Percentiles rank a stretch among this genome's conserved stretches.
phyloP scores from a whole-genome alignment of 331 rosid genomes.

The Pyrus hybrid region DNA sequence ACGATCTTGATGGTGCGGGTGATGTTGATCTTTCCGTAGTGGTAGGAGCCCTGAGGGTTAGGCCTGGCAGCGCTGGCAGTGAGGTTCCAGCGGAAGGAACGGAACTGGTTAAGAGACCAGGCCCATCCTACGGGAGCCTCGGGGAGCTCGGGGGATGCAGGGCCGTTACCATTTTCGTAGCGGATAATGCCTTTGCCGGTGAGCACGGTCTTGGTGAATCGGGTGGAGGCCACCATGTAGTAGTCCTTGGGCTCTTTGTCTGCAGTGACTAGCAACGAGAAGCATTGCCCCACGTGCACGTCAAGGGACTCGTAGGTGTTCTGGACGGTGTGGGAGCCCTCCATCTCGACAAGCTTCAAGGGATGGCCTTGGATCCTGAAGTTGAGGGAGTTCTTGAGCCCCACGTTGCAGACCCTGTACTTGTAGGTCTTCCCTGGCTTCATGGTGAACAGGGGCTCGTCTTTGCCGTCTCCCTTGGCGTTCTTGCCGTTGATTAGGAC shows the following conservation, averaged over 20 bases:
- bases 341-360: conserved; percentile 50
- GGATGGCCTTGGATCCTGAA: conserved; percentile 50
- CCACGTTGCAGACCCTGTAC: conserved; percentile 49
- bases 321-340: conserved; percentile 55
- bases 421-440: conserved; percentile 56
- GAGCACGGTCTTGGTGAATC: conserved; percentile 30
- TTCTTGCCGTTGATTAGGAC: conserved; percentile 48
- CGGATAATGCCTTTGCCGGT: conserved; percentile 29
- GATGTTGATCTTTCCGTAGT: conserved; percentile 49
- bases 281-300: conserved; percentile 57
- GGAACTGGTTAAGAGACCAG: conserved; percentile 61
- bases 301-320: conserved; percentile 48
- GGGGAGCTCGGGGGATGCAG: conserved; percentile 35
- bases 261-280: conserved; percentile 44
- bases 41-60: conserved; percentile 59
- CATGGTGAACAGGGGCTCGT: conserved; percentile 43
- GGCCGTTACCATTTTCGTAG: conserved; percentile 24
- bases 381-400: conserved; percentile 41
- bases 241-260: conserved; percentile 44
- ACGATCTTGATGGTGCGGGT: conserved; percentile 46
- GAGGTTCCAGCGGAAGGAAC: conserved; percentile 57
- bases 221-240: conserved; percentile 53
- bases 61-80: conserved; percentile 70
- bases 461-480: conserved; percentile 28
- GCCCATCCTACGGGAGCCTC: conserved; percentile 52